Evolutionary conservation across 495 filamentous ascomycete genomes (phyloP).

Genomic region (Thozetella sp.): DNA sequence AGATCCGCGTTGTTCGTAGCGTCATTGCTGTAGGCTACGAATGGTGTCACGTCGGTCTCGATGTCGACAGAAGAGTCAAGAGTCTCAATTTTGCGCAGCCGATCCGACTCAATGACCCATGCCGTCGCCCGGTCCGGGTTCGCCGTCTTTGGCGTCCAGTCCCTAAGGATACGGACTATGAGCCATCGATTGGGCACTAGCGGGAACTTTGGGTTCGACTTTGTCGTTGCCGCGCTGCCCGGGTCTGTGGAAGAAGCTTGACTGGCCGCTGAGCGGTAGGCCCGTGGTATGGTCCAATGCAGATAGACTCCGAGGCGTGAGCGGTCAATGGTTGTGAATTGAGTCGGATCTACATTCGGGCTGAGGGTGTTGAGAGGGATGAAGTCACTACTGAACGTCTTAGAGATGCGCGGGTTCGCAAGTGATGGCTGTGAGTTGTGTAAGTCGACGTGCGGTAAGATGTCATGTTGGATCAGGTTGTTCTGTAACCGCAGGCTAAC

Average conservation of each 20-base stretch:
- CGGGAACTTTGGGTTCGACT: constrained; percentile 27
- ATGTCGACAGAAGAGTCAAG: constrained; percentile 35
- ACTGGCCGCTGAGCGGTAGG: constrained; percentile 38
- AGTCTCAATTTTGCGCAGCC: constrained; percentile 29
- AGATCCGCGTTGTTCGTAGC: constrained; percentile 2
- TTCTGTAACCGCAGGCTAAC: constrained; percentile 42
- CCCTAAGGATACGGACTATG: too few relatives aligned
- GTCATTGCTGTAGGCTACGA: constrained; percentile 17
- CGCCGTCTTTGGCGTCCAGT: too few relatives aligned
- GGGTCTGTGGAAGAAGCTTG: constrained; percentile 7
- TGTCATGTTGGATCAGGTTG: constrained; percentile 36
- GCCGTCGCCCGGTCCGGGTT: too few relatives aligned
- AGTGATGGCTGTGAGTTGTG: constrained; percentile 33
- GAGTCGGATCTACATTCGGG: too few relatives aligned
- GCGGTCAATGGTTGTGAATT: too few relatives aligned
- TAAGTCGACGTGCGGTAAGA: constrained; percentile 43
- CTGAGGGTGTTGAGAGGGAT: too few relatives aligned
- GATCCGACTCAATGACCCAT: constrained; percentile 55
- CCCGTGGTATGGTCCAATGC: constrained; percentile 51
- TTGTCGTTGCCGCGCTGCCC: constrained; percentile 1
- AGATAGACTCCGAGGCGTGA: constrained; percentile 52
- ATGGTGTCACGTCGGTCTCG: constrained; percentile 51
- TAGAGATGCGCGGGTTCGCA: constrained; percentile 42
- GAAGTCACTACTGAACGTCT: constrained; percentile 29
- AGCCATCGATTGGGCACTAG: constrained; percentile 42